Evolutionary conservation across 345 rosid species (phyloP).

Genomic region (Mallotus nudiflorus): DNA sequence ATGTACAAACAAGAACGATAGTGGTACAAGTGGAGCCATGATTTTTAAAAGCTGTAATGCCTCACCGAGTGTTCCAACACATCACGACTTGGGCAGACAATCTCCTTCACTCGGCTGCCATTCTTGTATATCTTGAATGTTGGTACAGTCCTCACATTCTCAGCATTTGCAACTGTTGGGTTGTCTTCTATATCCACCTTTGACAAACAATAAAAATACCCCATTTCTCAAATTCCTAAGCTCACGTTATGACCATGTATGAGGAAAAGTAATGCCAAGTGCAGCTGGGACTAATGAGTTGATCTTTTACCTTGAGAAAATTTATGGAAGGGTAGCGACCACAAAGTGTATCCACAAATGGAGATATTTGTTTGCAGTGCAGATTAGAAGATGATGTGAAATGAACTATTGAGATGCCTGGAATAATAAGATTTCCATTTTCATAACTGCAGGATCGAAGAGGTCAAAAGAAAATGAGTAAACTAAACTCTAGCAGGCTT

Average conservation of each 20-base stretch:
- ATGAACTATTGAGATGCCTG: slow-evolving; percentile 81
- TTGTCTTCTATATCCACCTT: slow-evolving; percentile 78
- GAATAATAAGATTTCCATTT: slow-evolving; percentile 7
- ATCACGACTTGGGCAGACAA: slow-evolving; percentile 86
- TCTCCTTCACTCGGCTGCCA: slow-evolving; percentile 81
- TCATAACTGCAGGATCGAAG: background rate
- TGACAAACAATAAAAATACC: slow-evolving; percentile 15
- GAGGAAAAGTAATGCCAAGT: background rate
- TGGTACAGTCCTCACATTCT: slow-evolving; percentile 85
- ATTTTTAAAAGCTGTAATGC: slow-evolving; percentile 78
- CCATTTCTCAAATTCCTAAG: background rate
- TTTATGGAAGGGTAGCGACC: slow-evolving; percentile 78
- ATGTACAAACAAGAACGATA: slow-evolving; percentile 20
- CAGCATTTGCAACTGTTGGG: slow-evolving; percentile 55
- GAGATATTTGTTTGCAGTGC: slow-evolving; percentile 85
- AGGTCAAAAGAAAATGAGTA: background rate
- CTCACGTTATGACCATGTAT: background rate
- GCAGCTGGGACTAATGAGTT: background rate
- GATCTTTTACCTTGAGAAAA: slow-evolving; percentile 68
- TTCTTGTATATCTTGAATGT: slow-evolving; percentile 95
- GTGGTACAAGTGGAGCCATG: slow-evolving; percentile 28
- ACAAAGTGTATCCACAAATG: slow-evolving; percentile 73
- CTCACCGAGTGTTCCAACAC: slow-evolving; percentile 90
- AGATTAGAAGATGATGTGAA: slow-evolving; percentile 55
- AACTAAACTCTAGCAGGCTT: slow-evolving; percentile 12